Evolutionary conservation across 202 grass and related monocot species (phyloP).

Genomic region (Schoenoplectus tabernaemontani): DNA sequence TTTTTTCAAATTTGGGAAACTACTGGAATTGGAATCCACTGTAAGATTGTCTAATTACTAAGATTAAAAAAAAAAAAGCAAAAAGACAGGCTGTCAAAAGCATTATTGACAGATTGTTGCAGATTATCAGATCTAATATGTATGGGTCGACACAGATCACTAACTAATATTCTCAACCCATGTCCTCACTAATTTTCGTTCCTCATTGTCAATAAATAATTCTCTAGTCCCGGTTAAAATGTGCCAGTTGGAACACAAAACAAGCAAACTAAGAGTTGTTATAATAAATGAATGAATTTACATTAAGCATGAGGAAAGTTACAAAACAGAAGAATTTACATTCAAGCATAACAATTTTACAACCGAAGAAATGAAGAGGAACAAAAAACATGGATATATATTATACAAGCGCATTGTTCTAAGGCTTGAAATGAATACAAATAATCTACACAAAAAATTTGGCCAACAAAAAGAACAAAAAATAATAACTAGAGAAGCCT

Average conservation of each 20-base stretch:
- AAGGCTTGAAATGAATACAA: background rate
- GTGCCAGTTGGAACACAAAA: background rate
- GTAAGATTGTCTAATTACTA: background rate
- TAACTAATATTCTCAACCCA: background rate
- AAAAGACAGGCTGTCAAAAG: background rate
- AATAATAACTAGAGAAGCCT: background rate
- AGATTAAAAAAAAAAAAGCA: background rate
- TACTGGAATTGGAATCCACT: background rate
- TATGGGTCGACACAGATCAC: background rate
- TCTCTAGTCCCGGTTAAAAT: background rate
- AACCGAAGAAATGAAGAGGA: background rate
- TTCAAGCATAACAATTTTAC: background rate
- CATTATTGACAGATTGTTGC: background rate
- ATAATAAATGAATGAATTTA: background rate
- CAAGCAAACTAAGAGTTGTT: background rate
- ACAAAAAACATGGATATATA: background rate
- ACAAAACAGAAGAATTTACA: background rate
- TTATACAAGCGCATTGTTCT: background rate
- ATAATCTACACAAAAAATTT: constrained; percentile 15
- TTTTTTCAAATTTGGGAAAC: background rate
- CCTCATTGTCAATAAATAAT: background rate
- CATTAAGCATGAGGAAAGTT: background rate
- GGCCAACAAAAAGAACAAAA: background rate
- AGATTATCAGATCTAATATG: background rate
- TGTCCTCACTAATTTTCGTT: background rate